These are phyloP conservation scores for Trichoderma harzianum DNA, from an alignment of 2,329 filamentous ascomycete genomes.

Conservation along the genomic window DNA sequence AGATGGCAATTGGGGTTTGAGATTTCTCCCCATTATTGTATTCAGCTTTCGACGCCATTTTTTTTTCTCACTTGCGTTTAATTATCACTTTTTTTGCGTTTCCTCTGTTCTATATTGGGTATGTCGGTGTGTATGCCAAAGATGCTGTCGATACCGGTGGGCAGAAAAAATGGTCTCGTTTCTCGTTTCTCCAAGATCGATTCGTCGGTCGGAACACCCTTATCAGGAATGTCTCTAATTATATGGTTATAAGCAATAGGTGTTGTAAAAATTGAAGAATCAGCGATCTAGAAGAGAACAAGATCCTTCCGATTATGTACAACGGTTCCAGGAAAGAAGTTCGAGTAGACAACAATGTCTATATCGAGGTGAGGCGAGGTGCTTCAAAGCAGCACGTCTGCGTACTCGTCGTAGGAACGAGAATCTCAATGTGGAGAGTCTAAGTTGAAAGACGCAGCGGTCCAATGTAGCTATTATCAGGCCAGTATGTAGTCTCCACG, in stretches of 20 bases:
- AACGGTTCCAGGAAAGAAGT: background rate
- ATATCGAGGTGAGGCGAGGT: background rate
- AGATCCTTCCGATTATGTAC: background rate
- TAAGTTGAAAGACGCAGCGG: background rate
- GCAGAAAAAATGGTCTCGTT: background rate
- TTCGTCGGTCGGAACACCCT: background rate
- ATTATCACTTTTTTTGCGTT: background rate
- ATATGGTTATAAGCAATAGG: background rate
- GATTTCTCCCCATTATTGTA: background rate
- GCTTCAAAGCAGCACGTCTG: conserved; percentile 6
- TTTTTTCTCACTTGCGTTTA: background rate
- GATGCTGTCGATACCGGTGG: background rate
- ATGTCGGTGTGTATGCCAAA: background rate
- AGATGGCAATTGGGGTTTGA: conserved; percentile 29
- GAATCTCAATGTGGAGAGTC: background rate
- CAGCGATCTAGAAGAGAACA: background rate
- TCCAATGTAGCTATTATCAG: background rate
- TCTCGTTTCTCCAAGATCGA: background rate
- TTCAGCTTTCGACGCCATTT: conserved; percentile 4
- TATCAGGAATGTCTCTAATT: background rate
- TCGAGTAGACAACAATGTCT: background rate
- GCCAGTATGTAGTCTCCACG: background rate
- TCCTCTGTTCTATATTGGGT: background rate
- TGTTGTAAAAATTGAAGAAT: background rate
- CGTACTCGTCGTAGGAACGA: background rate